Percentiles rank a stretch among this genome's conserved stretches.
Conservation (phyloP, 2,329 filamentous ascomycete species). For the Acrocalymma vagum region DNA sequence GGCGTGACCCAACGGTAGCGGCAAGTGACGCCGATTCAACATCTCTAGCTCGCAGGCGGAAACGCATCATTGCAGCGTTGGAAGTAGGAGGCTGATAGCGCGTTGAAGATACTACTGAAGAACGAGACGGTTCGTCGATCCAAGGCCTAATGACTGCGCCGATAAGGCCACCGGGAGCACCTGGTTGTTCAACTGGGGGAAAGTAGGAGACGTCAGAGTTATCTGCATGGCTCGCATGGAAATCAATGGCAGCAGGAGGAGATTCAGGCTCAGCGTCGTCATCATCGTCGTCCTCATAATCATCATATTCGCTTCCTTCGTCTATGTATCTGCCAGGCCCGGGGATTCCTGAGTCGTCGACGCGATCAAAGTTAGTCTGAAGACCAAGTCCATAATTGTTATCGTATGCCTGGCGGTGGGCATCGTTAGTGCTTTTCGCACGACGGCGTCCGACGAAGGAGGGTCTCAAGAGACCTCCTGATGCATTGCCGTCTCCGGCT, state of each 20-base stretch:
- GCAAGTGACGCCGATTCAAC: constrained; percentile 64
- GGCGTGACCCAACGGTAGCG: constrained; percentile 75
- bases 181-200: constrained; percentile 30
- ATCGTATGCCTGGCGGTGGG: constrained; percentile 30
- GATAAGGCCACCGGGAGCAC: constrained; percentile 21
- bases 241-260: constrained; percentile 44
- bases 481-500: constrained; percentile 49
- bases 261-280: constrained; percentile 41
- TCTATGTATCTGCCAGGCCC: constrained; percentile 59
- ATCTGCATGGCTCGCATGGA: constrained; percentile 31
- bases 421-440: constrained; percentile 58
- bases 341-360: constrained; percentile 54
- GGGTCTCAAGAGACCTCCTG: constrained; percentile 35
- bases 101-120: constrained; percentile 39
- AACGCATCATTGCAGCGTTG: constrained; percentile 64
- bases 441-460: constrained; percentile 50
- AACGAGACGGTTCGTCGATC: constrained; percentile 54
- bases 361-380: constrained; percentile 34
- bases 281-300: constrained; percentile 46
- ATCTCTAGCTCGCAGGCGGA: constrained; percentile 58
- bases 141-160: constrained; percentile 52
- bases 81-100: constrained; percentile 61
- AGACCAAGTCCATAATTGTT: constrained; percentile 41
- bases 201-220: constrained; percentile 39
- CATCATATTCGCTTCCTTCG: constrained; percentile 47